Evolutionary conservation across 2,329 filamentous ascomycete genomes (phyloP).

Genomic region (Hypoxylon sp.): DNA sequence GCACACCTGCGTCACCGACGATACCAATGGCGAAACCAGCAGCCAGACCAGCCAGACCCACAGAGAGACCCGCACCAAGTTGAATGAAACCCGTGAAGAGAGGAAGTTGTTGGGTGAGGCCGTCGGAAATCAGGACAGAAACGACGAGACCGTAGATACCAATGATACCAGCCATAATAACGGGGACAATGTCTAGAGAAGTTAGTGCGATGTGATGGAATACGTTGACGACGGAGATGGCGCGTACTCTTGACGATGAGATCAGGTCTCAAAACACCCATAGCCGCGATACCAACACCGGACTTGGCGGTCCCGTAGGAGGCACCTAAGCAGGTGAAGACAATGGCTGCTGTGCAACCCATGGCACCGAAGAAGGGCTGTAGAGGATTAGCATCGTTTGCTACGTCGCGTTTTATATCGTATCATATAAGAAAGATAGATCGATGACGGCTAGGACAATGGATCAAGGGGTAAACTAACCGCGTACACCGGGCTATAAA

Average conservation of each 20-base stretch:
- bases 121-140: conserved; percentile 87
- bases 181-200: conserved; percentile 90
- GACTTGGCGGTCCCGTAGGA: conserved; percentile 99
- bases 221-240: conserved; percentile 23
- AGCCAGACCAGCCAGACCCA: conserved; percentile 86
- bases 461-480: conserved; percentile 75
- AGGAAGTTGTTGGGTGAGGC: conserved; percentile 78
- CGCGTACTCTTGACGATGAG: conserved; percentile 98
- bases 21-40: conserved; percentile 91
- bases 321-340: conserved; percentile 96
- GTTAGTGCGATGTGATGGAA: conserved; percentile 44
- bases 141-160: conserved; percentile 97
- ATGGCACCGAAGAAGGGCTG: conserved; percentile 86
- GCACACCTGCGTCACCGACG: conserved; percentile 89
- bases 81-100: conserved; percentile 90
- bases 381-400: conserved; percentile 45
- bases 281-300: conserved; percentile 97
- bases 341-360: conserved; percentile 90
- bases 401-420: conserved; percentile 58
- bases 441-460: conserved; percentile 48
- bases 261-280: conserved; percentile 98
- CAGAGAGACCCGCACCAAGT: conserved; percentile 84
- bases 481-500: conserved; percentile 92
- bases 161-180: conserved; percentile 99
- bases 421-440: conserved; percentile 18